A percentile compares a stretch with the other conserved stretches of the same genome.
Conservation (phyloP, 352 stramenopile genomes). For the Phytophthora vignae region DNA sequence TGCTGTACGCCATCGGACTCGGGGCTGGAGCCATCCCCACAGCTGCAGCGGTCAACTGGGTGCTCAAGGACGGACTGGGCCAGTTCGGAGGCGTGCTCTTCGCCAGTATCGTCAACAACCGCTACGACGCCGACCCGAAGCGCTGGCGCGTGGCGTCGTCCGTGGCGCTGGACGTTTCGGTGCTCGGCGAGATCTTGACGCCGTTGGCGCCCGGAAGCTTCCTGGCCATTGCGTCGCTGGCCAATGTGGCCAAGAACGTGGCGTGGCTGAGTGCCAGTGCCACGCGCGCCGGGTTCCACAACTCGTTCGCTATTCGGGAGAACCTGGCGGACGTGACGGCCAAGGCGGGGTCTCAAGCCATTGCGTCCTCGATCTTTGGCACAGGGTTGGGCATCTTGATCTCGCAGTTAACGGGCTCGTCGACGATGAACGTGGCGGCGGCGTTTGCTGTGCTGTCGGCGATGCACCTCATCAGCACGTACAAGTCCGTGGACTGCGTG, state of each 20-base stretch:
- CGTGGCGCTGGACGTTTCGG: constrained; percentile 91
- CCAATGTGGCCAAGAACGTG: constrained; percentile 96
- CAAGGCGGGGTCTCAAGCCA: constrained; percentile 95
- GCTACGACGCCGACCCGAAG: constrained; percentile 96
- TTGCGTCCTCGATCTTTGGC: constrained; percentile 91
- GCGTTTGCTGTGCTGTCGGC: constrained; percentile 63
- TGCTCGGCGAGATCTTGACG: constrained; percentile 93
- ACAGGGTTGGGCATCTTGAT: constrained; percentile 73
- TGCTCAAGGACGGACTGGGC: constrained; percentile 97
- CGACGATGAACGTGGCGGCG: constrained; percentile 54
- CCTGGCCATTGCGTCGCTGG: constrained; percentile 89
- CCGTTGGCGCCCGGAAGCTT: constrained; percentile 85
- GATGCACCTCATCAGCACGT: constrained; percentile 67
- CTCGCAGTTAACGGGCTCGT: constrained; percentile 64
- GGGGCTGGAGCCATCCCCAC: constrained; percentile 86
- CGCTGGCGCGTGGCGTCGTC: constrained; percentile 93
- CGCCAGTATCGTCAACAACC: constrained; percentile 90
- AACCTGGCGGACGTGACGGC: constrained; percentile 98
- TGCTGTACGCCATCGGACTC: constrained; percentile 95
- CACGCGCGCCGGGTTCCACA: constrained; percentile 94
- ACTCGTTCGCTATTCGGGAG: constrained; percentile 87
- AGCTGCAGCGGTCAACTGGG: constrained; percentile 96
- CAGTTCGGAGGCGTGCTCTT: constrained; percentile 97
- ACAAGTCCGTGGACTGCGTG: constrained; percentile 65
- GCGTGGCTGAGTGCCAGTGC: constrained; percentile 95